Conservation (phyloP, 306 rosid genomes). For the Rosa multiflora region DNA sequence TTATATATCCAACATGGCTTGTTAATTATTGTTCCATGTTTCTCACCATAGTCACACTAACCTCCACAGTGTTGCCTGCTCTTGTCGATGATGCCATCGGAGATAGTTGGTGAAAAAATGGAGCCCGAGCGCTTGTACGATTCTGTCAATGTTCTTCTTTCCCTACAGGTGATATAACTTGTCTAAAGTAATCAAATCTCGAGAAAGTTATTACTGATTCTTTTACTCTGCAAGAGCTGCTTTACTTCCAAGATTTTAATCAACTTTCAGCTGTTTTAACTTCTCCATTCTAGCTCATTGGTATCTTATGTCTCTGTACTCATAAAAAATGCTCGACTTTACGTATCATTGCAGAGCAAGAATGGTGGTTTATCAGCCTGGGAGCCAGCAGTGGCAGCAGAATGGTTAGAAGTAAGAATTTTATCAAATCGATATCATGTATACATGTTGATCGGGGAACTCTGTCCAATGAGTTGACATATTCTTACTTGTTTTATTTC, state of each 20-base stretch:
- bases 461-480: too few relatives aligned
- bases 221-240: background rate
- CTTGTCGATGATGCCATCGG: too few relatives aligned
- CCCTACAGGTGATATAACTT: too few relatives aligned
- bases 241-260: background rate
- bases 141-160: too few relatives aligned
- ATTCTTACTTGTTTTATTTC: background rate
- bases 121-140: too few relatives aligned
- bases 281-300: too few relatives aligned
- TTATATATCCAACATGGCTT: too few relatives aligned
- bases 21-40: too few relatives aligned
- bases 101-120: too few relatives aligned
- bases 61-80: too few relatives aligned
- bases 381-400: conserved; percentile 56
- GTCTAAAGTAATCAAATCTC: background rate
- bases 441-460: too few relatives aligned
- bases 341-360: conserved; percentile 43
- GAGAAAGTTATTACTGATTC: background rate
- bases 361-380: conserved; percentile 68
- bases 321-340: background rate
- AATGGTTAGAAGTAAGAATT: conserved; percentile 66
- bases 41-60: too few relatives aligned
- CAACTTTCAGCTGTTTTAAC: background rate
- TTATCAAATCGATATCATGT: background rate
- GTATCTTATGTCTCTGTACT: background rate